Evolutionary conservation across 2,329 filamentous ascomycete species (phyloP), one percentile per base, ranked within the genome.

Genomic region (Aureobasidium sp.): DNA sequence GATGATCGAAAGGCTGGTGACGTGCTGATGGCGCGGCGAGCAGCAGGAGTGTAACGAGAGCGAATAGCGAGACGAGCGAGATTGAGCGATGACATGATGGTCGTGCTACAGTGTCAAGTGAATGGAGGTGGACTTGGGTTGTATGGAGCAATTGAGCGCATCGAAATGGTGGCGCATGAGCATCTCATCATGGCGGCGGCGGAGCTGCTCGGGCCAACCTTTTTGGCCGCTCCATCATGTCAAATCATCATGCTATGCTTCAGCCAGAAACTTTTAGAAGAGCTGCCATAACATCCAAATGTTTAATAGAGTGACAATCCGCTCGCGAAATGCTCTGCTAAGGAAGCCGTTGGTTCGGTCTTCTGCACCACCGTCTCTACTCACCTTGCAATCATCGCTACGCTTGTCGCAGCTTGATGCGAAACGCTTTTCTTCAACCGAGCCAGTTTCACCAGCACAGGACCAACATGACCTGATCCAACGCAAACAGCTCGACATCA

Each of bases 1-100:
- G 61, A 62, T 62, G 68, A 68, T 41, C 60, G 63, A 61, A 76
- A 73, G 75, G 82, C 83, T 65, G 76, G 67, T 63, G 75, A 73
- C 68, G 76, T 74, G 67, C 70, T 70, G 67, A 77, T 70, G 67
- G 66, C 26, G 46, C 69, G 64, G 23, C 41, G 64, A n/a, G 66
- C 62, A 47, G 66, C 56, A 23, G 61, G 67, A 42, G 29, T 48
- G 27, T 59, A 53, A 20, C 62, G 56, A 8, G 48, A 32, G 52
- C 64, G 64, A 12, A 66, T 34, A 5, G 60, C 26, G 17, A 60
- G 13, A 26, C 63, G 48, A 5, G 63, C 47, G 29, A 61, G 44
- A n/a, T 52, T 63, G 34, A 62, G 47, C 3, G 46, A 37, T 0
- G 64, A 61, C 64, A 66, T 66, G 32, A 13, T 42, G 46, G 5